Evolutionary conservation across 2,329 filamentous ascomycete species (phyloP).

Genomic region (Exophiala calicioides): DNA sequence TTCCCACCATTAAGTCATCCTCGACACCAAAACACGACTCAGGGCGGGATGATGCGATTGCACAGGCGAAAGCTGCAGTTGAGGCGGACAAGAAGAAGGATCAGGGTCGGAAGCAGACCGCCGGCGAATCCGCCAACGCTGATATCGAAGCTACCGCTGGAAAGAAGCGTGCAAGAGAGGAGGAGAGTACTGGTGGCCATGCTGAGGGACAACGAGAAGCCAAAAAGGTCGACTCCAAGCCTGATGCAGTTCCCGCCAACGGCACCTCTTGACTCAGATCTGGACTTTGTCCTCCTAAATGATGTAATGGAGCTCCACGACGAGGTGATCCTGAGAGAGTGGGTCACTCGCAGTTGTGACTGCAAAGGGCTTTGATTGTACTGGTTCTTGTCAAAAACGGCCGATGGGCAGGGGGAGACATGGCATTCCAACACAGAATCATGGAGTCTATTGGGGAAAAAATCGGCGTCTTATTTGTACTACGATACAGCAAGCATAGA

Average conservation of each 20-base stretch:
- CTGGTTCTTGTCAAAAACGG: too few species aligned
- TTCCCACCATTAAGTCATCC: slow-evolving; percentile 43
- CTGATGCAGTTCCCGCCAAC: slow-evolving; percentile 14
- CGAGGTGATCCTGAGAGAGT: too few species aligned
- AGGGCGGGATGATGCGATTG: slow-evolving; percentile 30
- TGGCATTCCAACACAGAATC: too few species aligned
- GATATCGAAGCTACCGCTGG: slow-evolving; percentile 28
- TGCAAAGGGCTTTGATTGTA: too few species aligned
- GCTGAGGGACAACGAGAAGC: slow-evolving; percentile 41
- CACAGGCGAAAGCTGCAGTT: slow-evolving; percentile 31
- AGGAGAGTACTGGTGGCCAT: slow-evolving; percentile 36
- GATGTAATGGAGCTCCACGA: too few species aligned
- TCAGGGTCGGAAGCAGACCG: slow-evolving; percentile 22
- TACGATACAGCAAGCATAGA: too few species aligned
- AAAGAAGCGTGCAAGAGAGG: slow-evolving; percentile 51
- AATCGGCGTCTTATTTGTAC: too few species aligned
- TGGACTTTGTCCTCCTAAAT: too few species aligned
- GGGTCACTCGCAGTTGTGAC: too few species aligned
- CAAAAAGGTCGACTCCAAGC: slow-evolving; percentile 53
- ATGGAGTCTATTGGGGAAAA: too few species aligned
- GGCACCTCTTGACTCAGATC: background rate
- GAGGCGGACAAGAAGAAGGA: slow-evolving; percentile 32
- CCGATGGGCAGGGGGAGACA: too few species aligned
- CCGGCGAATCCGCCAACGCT: slow-evolving; percentile 8
- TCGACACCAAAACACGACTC: slow-evolving; percentile 14